phyloP scores from a whole-genome alignment of 148 eudicot genomes.

The Silene uniflora region DNA sequence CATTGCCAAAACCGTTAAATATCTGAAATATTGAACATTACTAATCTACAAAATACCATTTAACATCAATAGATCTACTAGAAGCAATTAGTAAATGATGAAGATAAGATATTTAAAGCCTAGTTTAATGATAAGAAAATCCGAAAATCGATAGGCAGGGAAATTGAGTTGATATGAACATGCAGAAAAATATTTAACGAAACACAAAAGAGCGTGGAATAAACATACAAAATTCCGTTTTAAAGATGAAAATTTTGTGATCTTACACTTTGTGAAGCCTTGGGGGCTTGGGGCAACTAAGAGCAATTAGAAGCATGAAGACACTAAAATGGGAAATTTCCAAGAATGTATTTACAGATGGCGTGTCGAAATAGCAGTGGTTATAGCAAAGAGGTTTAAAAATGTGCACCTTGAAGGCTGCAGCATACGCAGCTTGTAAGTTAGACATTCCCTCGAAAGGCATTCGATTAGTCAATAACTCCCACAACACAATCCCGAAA shows the following conservation, averaged over 20 bases:
- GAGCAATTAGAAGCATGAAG: too few relatives aligned
- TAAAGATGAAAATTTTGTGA: too few relatives aligned
- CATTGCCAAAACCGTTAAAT: neutral
- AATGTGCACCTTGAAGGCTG: conserved; percentile 75
- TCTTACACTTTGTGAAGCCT: too few relatives aligned
- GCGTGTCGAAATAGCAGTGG: too few relatives aligned
- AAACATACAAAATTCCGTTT: too few relatives aligned
- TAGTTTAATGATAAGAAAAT: neutral
- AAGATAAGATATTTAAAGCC: neutral
- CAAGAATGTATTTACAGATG: too few relatives aligned
- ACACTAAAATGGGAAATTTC: too few relatives aligned
- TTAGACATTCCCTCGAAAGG: conserved; percentile 96
- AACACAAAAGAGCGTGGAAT: too few relatives aligned
- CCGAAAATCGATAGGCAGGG: neutral
- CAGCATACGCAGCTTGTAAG: conserved; percentile 95
- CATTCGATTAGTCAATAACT: conserved; percentile 79
- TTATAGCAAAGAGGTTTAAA: neutral
- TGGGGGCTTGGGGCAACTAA: too few relatives aligned
- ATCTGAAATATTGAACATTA: neutral
- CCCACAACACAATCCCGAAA: conserved; percentile 96
- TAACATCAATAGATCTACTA: neutral
- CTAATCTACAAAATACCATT: neutral
- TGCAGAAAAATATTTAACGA: too few relatives aligned
- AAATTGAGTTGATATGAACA: too few relatives aligned
- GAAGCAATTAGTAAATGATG: neutral